Percentiles rank a stretch among this genome's conserved stretches.
These are phyloP conservation scores for Bryum argenteum DNA, from an alignment of 225 moss, liverwort and hornwort species.

Conservation along the genomic window DNA sequence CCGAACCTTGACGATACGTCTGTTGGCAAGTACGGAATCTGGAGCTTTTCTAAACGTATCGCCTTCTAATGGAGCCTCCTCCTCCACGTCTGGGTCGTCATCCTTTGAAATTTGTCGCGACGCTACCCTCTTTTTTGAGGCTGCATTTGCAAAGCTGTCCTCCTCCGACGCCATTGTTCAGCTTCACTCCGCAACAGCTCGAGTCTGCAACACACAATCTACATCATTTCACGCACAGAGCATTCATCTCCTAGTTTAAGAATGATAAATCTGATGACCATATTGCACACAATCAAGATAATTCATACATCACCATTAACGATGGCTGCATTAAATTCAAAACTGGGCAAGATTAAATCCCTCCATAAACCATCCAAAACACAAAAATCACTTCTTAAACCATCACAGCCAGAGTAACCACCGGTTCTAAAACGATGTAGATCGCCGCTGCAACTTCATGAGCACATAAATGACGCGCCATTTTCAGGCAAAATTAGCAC, in stretches of 20 bases:
- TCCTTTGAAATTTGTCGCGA: slow-evolving; percentile 81
- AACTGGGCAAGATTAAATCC: background rate
- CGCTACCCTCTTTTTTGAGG: slow-evolving; percentile 76
- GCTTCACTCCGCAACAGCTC: slow-evolving; percentile 22
- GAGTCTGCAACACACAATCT: slow-evolving; percentile 28
- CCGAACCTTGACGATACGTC: slow-evolving; percentile 89
- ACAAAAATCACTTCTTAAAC: background rate
- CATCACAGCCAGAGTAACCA: background rate
- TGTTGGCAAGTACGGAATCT: slow-evolving; percentile 75
- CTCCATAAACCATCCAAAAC: background rate
- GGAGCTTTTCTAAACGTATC: slow-evolving; percentile 78
- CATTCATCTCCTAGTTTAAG: background rate
- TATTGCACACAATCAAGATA: background rate
- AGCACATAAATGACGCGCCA: background rate
- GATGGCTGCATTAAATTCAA: background rate
- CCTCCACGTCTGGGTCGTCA: slow-evolving; percentile 60
- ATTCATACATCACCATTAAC: background rate
- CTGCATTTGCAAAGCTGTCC: slow-evolving; percentile 44
- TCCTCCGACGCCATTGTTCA: slow-evolving; percentile 45
- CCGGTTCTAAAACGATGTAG: background rate
- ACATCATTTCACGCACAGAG: background rate
- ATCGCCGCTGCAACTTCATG: background rate
- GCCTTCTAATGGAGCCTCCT: slow-evolving; percentile 37
- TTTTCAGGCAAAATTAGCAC: background rate
- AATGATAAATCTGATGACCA: background rate